Evolutionary conservation across 352 stramenopile species (phyloP).

Genomic region (Globisporangium yorkense): DNA sequence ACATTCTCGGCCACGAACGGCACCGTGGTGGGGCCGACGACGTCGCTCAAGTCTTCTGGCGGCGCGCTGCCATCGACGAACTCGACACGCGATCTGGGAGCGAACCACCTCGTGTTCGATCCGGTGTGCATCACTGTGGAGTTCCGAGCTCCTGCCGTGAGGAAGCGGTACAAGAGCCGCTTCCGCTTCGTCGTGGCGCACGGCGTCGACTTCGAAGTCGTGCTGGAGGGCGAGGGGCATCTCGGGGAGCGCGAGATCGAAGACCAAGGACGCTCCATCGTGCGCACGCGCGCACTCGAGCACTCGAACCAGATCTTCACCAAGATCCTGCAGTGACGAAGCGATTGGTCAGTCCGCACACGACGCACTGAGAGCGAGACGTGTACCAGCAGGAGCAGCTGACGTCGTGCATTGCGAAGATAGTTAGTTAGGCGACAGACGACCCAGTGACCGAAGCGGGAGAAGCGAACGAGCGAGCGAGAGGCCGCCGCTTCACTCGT

Average conservation of each 20-base stretch:
- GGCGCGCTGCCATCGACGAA: constrained; percentile 30
- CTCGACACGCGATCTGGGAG: constrained; percentile 30
- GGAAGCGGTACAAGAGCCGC: constrained; percentile 45
- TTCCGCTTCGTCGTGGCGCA: constrained; percentile 64
- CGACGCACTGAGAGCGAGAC: not conserved
- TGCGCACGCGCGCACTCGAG: constrained; percentile 28
- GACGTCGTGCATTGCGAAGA: not conserved
- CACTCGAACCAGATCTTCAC: constrained; percentile 55
- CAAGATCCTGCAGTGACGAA: constrained; percentile 12
- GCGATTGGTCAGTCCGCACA: not conserved
- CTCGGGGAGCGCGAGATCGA: constrained; percentile 40
- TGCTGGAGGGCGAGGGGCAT: constrained; percentile 63
- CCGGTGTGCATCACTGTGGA: constrained; percentile 38
- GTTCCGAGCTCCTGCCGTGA: constrained; percentile 36
- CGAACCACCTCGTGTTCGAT: constrained; percentile 30
- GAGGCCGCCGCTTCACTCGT: not conserved
- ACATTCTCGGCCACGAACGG: constrained; percentile 35
- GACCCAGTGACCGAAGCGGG: not conserved
- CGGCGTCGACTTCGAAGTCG: constrained; percentile 60
- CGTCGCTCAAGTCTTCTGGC: constrained; percentile 44
- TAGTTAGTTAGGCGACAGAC: not conserved
- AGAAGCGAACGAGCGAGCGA: constrained; percentile 1
- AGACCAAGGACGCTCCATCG: constrained; percentile 46
- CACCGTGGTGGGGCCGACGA: constrained; percentile 45
- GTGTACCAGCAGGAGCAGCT: not conserved